Base-by-base conservation (phyloP, 163 green algal species). In the Chlamydomonas reinhardtii region DNA sequence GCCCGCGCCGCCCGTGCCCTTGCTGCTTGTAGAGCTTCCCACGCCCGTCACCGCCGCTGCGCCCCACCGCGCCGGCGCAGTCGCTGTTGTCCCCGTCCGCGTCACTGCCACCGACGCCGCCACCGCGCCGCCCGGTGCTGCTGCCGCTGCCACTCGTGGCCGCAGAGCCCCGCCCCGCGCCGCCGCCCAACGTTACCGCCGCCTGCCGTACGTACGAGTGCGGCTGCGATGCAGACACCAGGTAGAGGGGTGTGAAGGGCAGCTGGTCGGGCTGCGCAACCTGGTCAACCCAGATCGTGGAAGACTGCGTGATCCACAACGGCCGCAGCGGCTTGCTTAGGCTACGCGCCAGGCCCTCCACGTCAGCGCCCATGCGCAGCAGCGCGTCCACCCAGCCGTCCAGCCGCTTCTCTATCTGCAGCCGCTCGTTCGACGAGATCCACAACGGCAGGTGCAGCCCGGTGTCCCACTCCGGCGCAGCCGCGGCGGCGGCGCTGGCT, bases 301-400 rank as follows among this genome's bases (percentile, higher is more conserved):
- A 96, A 25, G 78, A 56, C 85, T 98, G 97, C 64, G 91, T 97
- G 39, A 99, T 86, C 97, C 97, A 99, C 52, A 99, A 88, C 73
- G 96, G 95, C 73, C 96, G 93, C 89, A 99, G 91, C n/a, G 97
- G 97, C 90, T 98, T 99, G 34, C 64, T 65, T 79, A 99, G 91
- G 25, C 72, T 65, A 43, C 32, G 54, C 17, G 88, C 81, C 37
- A 98, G 84, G 3, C 64, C 66, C 15, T 83, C 85, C 12, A 98
- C 62, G 62, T 98, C 94, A 3, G 88, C 85, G 9, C 92, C 93
- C 29, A 88, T 64, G 3, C 65, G 62, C 48, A 83, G 74, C 83
- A 88, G 52, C 14, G 81, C 43, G 12, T 96, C 89, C 39, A 95
- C 93, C 92, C 93, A 99, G 43, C 90, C 91, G 5, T 96, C 93